A percentile compares a stretch with the other conserved stretches of the same genome.
Conservation (phyloP, 768 basidiomycete genomes). For the Pleurotus giganteus region DNA sequence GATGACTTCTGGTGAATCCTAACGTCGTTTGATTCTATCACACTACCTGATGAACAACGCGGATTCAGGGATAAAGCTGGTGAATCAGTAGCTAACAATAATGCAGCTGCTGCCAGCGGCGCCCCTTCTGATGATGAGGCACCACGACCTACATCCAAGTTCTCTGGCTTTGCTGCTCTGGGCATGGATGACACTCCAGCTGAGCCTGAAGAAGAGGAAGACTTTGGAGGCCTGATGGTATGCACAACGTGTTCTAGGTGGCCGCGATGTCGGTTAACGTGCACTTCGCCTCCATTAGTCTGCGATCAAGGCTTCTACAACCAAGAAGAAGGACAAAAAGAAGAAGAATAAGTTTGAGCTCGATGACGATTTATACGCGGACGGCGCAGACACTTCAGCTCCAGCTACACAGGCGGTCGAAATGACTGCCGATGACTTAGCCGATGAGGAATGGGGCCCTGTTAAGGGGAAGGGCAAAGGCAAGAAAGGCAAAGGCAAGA, state of each 20-base stretch:
- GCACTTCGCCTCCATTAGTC: slow-evolving; percentile 41
- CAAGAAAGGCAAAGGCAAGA: slow-evolving; percentile 58
- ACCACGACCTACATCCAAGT: slow-evolving; percentile 28
- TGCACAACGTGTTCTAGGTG: slow-evolving; percentile 19
- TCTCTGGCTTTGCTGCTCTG: slow-evolving; percentile 53
- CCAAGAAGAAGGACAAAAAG: slow-evolving; percentile 57
- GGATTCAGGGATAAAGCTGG: slow-evolving; percentile 61
- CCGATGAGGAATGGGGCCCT: slow-evolving; percentile 71
- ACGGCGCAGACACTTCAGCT: slow-evolving; percentile 20
- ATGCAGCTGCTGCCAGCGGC: slow-evolving; percentile 20
- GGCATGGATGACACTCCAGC: slow-evolving; percentile 40
- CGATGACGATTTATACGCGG: slow-evolving; percentile 28
- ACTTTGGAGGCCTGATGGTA: slow-evolving; percentile 79
- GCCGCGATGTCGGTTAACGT: slow-evolving; percentile 9
- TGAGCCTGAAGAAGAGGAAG: slow-evolving; percentile 56
- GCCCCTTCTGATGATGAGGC: slow-evolving; percentile 41
- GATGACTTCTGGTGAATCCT: slow-evolving; percentile 78
- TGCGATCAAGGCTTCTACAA: slow-evolving; percentile 53
- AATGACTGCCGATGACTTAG: slow-evolving; percentile 68
- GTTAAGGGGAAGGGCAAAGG: slow-evolving; percentile 62
- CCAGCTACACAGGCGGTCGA: slow-evolving; percentile 42
- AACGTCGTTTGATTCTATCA: slow-evolving; percentile 10
- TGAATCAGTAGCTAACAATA: slow-evolving; percentile 48
- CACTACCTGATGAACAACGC: slow-evolving; percentile 18
- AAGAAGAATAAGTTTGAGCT: slow-evolving; percentile 53